Percentiles rank a stretch among this genome's conserved stretches.
These are phyloP conservation scores for Aspergillus affinis DNA, from an alignment of 495 filamentous ascomycete genomes.

Conservation along the genomic window DNA sequence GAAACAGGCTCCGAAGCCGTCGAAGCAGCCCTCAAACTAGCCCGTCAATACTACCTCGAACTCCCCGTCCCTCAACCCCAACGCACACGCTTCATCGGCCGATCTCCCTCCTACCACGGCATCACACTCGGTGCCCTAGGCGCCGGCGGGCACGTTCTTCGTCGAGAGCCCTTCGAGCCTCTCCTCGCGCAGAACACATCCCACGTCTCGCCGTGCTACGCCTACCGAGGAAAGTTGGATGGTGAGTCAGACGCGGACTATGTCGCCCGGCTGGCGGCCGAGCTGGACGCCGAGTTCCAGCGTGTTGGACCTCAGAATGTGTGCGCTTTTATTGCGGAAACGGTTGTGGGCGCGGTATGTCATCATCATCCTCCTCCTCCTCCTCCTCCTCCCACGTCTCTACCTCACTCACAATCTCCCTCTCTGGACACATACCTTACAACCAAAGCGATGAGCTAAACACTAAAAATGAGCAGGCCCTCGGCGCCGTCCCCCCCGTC, in stretches of 20 bases:
- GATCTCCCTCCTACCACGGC: slow-evolving; percentile 74
- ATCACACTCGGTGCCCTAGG: slow-evolving; percentile 67
- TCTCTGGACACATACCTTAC: no score
- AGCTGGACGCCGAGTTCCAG: slow-evolving; percentile 75
- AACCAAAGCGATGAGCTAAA: neutral
- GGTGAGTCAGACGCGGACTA: slow-evolving; percentile 49
- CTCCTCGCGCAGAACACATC: slow-evolving; percentile 61
- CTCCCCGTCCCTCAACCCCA: slow-evolving; percentile 43
- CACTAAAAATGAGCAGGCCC: slow-evolving; percentile 24
- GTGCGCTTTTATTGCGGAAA: slow-evolving; percentile 75
- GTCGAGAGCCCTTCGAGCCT: slow-evolving; percentile 65
- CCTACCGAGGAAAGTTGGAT: slow-evolving; percentile 55
- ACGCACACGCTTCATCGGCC: slow-evolving; percentile 61
- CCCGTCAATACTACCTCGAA: slow-evolving; percentile 63
- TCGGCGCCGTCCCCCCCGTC: slow-evolving; percentile 64
- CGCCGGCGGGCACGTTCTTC: slow-evolving; percentile 60
- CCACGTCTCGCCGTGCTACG: slow-evolving; percentile 68
- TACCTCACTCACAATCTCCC: no score
- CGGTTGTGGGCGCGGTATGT: slow-evolving; percentile 59
- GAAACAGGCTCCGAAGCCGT: slow-evolving; percentile 65
- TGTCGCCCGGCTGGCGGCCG: slow-evolving; percentile 59
- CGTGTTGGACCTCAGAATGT: slow-evolving; percentile 69
- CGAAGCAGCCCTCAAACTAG: slow-evolving; percentile 66
- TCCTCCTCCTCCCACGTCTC: neutral
- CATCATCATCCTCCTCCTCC: no score